Conservation (phyloP, 495 filamentous ascomycete species). For the Neurospora sp. region DNA sequence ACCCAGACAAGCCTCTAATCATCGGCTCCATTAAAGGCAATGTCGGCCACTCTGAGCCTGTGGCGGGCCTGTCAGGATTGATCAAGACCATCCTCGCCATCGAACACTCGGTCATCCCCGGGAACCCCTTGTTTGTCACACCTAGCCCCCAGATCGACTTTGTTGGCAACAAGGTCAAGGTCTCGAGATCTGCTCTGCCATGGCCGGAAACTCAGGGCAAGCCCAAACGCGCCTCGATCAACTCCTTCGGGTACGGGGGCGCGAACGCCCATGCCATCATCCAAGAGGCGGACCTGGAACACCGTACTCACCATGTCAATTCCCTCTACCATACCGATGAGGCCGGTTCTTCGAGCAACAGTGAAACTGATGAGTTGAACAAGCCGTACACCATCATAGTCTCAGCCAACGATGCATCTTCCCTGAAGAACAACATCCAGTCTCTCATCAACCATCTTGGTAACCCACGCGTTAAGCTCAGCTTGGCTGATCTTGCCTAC, state of each 20-base stretch:
- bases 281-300: slow-evolving; percentile 13
- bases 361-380: neutral
- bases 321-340: neutral
- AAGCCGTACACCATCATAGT: slow-evolving; percentile 5
- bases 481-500: neutral
- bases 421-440: slow-evolving; percentile 4
- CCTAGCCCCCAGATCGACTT: slow-evolving; percentile 34
- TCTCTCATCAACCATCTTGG: slow-evolving; percentile 11
- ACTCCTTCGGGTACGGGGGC: slow-evolving; percentile 47
- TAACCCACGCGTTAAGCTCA: slow-evolving; percentile 12
- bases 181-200: neutral
- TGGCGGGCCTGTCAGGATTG: slow-evolving; percentile 25
- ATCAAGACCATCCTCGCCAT: slow-evolving; percentile 29
- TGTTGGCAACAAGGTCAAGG: neutral
- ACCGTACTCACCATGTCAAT: neutral
- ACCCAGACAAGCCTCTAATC: slow-evolving; percentile 1
- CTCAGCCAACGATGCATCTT: slow-evolving; percentile 13
- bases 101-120: slow-evolving; percentile 27
- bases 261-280: slow-evolving; percentile 44
- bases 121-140: slow-evolving; percentile 20
- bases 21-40: slow-evolving; percentile 38
- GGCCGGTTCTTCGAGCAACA: neutral
- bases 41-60: slow-evolving; percentile 32
- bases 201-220: slow-evolving; percentile 3
- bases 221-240: slow-evolving; percentile 33